Conservation (phyloP, 768 basidiomycete genomes). For the Boletus subcaerulescens region DNA sequence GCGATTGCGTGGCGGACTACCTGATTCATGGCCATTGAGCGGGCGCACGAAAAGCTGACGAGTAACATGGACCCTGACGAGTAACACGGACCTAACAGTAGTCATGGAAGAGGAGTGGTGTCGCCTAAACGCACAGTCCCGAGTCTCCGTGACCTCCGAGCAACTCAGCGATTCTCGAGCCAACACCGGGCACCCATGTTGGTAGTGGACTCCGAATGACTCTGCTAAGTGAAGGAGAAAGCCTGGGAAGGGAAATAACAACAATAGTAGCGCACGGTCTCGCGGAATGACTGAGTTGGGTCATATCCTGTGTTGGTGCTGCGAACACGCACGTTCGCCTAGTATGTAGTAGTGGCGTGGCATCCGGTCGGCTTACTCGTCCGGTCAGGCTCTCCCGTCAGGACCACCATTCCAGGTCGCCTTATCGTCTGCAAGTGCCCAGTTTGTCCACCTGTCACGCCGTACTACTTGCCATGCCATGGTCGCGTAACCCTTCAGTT, state of each 20-base stretch:
- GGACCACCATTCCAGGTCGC: background rate
- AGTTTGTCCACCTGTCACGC: conserved; percentile 6
- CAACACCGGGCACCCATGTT: too few species aligned
- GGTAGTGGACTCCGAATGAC: background rate
- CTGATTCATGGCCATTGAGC: too few species aligned
- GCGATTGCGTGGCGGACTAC: background rate
- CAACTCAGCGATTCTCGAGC: conserved; percentile 5
- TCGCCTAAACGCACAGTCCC: too few species aligned
- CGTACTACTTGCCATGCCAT: background rate
- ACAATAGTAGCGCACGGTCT: background rate
- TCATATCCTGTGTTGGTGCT: conserved; percentile 13
- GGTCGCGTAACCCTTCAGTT: background rate
- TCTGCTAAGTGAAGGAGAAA: background rate
- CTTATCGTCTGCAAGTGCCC: conserved; percentile 3
- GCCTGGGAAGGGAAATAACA: background rate
- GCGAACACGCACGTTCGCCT: conserved; percentile 17
- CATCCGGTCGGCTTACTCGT: background rate
- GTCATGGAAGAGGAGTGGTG: too few species aligned
- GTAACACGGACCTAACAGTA: too few species aligned
- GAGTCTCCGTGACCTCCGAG: background rate
- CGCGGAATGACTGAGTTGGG: background rate
- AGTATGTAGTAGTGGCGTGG: conserved; percentile 17
- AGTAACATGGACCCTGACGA: too few species aligned
- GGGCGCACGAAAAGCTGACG: too few species aligned
- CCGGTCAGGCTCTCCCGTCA: too few species aligned